Base-by-base conservation (phyloP, 163 green algal genomes). In the Scenedesmus sp. region DNA sequence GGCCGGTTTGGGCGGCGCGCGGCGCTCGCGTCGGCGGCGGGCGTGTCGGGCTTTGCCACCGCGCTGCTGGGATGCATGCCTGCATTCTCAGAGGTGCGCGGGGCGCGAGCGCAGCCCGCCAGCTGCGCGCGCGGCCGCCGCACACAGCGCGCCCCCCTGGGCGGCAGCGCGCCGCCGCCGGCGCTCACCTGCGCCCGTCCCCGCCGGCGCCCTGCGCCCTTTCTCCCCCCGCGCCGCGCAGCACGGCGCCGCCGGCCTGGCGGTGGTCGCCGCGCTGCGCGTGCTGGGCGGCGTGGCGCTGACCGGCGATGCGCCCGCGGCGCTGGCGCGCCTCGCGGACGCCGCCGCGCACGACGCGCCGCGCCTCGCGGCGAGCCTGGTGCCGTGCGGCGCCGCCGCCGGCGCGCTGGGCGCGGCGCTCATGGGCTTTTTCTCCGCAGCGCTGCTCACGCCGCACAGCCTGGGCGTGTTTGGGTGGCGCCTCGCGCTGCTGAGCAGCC, bases 61-160 rank as follows among this genome's bases (percentile, higher is more conserved):
- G 71, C 71, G 10, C 34, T 80, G 22, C 22, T 80, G 18, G 71
- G 71, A 5, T 80, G 71, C 58, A 63, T 80, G 71, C 71, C 71
- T 7, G 20, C 58, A 42, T 80, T 64, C 45, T 34, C 45, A 31
- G 44, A 80, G 56, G 71, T 80, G 56, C 39, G 70, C 2, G 14
- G n/a, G n/a, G n/a, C n/a, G n/a, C n/a, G n/a, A n/a, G n/a, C n/a
- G n/a, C n/a, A n/a, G n/a, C n/a, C n/a, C n/a, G n/a, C n/a, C n/a
- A n/a, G n/a, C 10, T 47, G 39, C 39, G 6, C 7, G 39, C 6
- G 7, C 7, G 39, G 39, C 39, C 6, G 39, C 39, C 7, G 39
- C 39, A 47, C 7, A 47, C 39, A 47, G 39, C 39, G 10, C 39
- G 39, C 39, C 7, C 39, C 39, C 7, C 39, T 47, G 7, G 39